These are phyloP conservation scores for Quaeritorhiza haematococci DNA, from an alignment of 371 early-diverging fungal species.

Conservation along the genomic window DNA sequence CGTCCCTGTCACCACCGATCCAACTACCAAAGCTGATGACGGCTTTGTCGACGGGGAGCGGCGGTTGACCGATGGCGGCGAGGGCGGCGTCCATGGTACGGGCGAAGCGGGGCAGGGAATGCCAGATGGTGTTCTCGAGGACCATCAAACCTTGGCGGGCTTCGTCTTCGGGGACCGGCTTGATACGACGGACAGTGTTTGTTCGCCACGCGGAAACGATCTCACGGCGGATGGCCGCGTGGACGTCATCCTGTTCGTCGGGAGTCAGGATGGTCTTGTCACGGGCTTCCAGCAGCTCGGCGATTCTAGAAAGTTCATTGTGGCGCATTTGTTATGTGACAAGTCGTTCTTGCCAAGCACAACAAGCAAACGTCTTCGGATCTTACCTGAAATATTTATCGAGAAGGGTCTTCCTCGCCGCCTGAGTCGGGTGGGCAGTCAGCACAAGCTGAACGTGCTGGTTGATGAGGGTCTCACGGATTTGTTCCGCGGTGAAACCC, in stretches of 20 bases:
- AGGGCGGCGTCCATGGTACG: constrained; percentile 17
- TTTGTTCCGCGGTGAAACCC: constrained; percentile 16
- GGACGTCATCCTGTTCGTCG: constrained; percentile 11
- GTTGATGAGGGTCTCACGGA: constrained; percentile 14
- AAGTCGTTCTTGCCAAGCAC: background rate
- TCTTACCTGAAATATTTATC: constrained; percentile 14
- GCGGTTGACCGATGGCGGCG: constrained; percentile 10
- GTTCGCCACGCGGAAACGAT: constrained; percentile 21
- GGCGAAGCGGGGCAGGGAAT: constrained; percentile 18
- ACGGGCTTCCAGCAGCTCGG: constrained; percentile 14
- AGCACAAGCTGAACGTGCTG: constrained; percentile 18
- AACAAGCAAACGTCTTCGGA: background rate
- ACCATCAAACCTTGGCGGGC: constrained; percentile 24
- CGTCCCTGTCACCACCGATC: constrained; percentile 31
- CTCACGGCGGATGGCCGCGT: constrained; percentile 9
- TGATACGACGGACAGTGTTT: constrained; percentile 27
- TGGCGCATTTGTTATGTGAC: background rate
- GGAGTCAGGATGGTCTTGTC: constrained; percentile 25
- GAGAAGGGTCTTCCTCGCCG: constrained; percentile 18
- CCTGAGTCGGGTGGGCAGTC: constrained; percentile 29
- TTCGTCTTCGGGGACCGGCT: constrained; percentile 25
- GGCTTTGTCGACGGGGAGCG: constrained; percentile 12
- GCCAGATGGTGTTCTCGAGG: constrained; percentile 20
- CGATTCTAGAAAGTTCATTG: constrained; percentile 7
- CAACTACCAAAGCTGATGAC: constrained; percentile 22